Evolutionary conservation across 257 asterid species (phyloP), one percentile per base, ranked within the genome.

Genomic region (Echites panduratus): DNA sequence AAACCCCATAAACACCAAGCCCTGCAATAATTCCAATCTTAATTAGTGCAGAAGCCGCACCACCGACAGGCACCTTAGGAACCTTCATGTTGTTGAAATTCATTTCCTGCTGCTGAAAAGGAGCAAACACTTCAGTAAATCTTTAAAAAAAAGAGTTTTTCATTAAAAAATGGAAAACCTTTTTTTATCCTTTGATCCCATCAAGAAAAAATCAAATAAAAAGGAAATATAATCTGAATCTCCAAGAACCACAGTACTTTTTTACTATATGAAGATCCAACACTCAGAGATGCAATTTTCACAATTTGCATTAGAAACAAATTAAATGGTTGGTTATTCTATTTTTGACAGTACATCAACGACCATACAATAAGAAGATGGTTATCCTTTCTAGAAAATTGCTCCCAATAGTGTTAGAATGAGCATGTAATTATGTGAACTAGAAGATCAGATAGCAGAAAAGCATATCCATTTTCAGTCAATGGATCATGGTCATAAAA

Each of bases 31-130:
- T 14, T 49, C 93, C 96, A 72, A 89, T 20, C 71, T 87, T 83
- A 80, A 88, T 71, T 61, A 92, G 57, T 61, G 88, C 84, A 65
- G 96, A 89, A 2, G 88, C 83, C 2, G 90, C 88, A 66, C 90
- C 93, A 17, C 93, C 95, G 66, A 87, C 78, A 57, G 96, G 93
- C 87, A 92, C 82, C 78, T 92, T 88, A 19, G 97, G 96, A 73
- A 91, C 88, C 66, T 89, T 91, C 71, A 88, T 82, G 71, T 82
- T 88, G 75, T 83, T 82, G 70, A 89, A 77, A 84, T 82, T 83
- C 97, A 92, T 92, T 80, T 85, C 68, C 50, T 54, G 48, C 53
- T 43, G 22, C 96, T 84, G 85, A 78, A 76, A 38, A 71, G 5
- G 63, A 53, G 59, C 75, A 44, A 63, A 63, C 12, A 67, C 49